Evolutionary conservation across 108 stramenopile genomes (phyloP), one percentile per base, ranked within the genome.

Genomic region (Nitzschia sp.): DNA sequence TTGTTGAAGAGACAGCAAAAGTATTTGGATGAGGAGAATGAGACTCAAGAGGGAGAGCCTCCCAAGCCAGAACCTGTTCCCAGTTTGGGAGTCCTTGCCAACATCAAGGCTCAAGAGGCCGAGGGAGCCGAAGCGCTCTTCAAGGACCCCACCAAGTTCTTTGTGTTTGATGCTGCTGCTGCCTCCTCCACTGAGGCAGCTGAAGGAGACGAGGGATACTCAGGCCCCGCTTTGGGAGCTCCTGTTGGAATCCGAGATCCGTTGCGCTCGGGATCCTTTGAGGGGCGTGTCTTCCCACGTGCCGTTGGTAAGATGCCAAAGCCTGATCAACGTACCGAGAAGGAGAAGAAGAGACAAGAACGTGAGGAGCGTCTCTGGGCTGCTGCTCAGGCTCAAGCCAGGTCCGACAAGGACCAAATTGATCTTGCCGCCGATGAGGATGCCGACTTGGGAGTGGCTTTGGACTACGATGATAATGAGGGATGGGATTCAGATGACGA

Each of bases 291-390:
- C 42, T 92, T 81, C 71, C 91, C 91, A 19, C 55, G 71, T 8
- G 65, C 75, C 19, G 59, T 89, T 39, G 92, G 89, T 11, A 85
- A 86, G 44, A 62, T 82, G 10, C 81, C 83, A 37, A 86, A 83
- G 20, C 73, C 82, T 15, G 89, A 93, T 41, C 76, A 63, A 10
- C 83, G 89, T n/a, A 90, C 86, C 3, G 89, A 88, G 56, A 79
- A 80, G 50, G 87, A 93, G 62, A 90, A 90, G 83, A 93, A 90
- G 63, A 79, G 86, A 21, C 81, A 88, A 69, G 92, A 88, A 59
- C 80, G 88, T 0, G 86, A 90, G 68, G 79, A 87, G 50, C 70
- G 78, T 0, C 78, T 93, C 73, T 75, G 75, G 69, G 87, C 80
- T 10, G 92, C 92, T 41, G 89, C 92, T 3, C 74, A 80, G 64